These are phyloP conservation scores for Halophytophthora batemanensis DNA, from an alignment of 352 stramenopile genomes.

Conservation along the genomic window DNA sequence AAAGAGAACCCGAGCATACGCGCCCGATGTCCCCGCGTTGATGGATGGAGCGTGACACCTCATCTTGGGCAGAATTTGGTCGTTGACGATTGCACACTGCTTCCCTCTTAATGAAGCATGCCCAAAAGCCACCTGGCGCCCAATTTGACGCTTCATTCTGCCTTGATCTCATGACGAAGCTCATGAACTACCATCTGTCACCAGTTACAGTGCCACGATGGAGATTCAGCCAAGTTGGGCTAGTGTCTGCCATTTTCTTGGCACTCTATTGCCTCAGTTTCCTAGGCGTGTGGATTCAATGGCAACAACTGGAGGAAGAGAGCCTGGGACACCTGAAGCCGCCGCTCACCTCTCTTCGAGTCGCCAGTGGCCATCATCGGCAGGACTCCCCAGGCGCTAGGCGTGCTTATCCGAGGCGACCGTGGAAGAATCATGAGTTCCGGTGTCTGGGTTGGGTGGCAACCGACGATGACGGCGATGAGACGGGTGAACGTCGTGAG, in stretches of 20 bases:
- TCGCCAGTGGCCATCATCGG: not conserved
- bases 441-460: constrained; percentile 64
- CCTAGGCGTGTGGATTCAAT: constrained; percentile 29
- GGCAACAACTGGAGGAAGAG: constrained; percentile 21
- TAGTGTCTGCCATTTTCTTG: constrained; percentile 14
- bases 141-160: too few relatives aligned
- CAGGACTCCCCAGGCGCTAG: not conserved
- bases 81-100: too few relatives aligned
- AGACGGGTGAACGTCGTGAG: constrained; percentile 40
- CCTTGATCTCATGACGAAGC: too few relatives aligned
- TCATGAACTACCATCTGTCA: too few relatives aligned
- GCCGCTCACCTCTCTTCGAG: constrained; percentile 3
- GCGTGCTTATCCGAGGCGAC: constrained; percentile 10
- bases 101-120: too few relatives aligned
- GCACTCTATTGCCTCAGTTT: constrained; percentile 24
- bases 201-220: too few relatives aligned
- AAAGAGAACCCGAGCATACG: too few relatives aligned
- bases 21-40: too few relatives aligned
- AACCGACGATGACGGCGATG: constrained; percentile 47
- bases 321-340: constrained; percentile 1
- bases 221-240: constrained; percentile 3
- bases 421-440: constrained; percentile 44
- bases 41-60: too few relatives aligned
- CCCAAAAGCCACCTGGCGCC: too few relatives aligned
- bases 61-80: too few relatives aligned